Evolutionary conservation across 495 filamentous ascomycete genomes (phyloP).

Genomic region (Chaetomium fimeti): DNA sequence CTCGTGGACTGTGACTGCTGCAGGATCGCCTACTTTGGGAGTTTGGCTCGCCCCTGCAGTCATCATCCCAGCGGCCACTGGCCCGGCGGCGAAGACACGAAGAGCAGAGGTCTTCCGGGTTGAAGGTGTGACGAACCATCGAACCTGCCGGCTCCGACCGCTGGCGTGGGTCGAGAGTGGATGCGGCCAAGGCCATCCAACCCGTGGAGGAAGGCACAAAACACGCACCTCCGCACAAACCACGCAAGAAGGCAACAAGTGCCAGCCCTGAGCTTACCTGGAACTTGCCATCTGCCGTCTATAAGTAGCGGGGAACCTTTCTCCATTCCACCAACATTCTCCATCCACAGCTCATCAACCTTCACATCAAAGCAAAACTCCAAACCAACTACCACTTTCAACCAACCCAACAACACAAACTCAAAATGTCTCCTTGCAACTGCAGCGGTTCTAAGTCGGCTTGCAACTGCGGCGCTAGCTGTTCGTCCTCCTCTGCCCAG

Average conservation of each 20-base stretch:
- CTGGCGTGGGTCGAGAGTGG: slow-evolving; percentile 13
- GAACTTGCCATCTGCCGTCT: slow-evolving; percentile 5
- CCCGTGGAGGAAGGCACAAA: slow-evolving; percentile 17
- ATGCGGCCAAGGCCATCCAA: slow-evolving; percentile 2
- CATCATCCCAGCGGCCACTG: not conserved
- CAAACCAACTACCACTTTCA: slow-evolving; percentile 12
- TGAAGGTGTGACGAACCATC: not conserved
- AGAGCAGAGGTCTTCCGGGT: too few relatives aligned
- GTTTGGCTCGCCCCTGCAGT: not conserved
- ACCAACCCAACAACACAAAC: slow-evolving; percentile 23
- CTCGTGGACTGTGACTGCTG: too few relatives aligned
- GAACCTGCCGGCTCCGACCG: not conserved
- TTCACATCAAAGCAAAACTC: slow-evolving; percentile 6
- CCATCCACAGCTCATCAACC: slow-evolving; percentile 7
- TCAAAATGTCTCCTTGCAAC: slow-evolving; percentile 49
- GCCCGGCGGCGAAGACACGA: too few relatives aligned
- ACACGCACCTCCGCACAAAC: slow-evolving; percentile 39
- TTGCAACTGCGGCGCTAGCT: slow-evolving; percentile 44
- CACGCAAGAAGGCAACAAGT: slow-evolving; percentile 28
- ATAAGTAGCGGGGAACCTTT: slow-evolving; percentile 27
- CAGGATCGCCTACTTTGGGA: too few relatives aligned
- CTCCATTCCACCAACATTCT: slow-evolving; percentile 4
- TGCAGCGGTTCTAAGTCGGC: slow-evolving; percentile 43
- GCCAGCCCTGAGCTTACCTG: too few relatives aligned
- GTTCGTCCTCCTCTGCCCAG: slow-evolving; percentile 33